A percentile compares a stretch with the other conserved stretches of the same genome.
Conservation (phyloP, 306 rosid species). For the Vigna mungo region DNA sequence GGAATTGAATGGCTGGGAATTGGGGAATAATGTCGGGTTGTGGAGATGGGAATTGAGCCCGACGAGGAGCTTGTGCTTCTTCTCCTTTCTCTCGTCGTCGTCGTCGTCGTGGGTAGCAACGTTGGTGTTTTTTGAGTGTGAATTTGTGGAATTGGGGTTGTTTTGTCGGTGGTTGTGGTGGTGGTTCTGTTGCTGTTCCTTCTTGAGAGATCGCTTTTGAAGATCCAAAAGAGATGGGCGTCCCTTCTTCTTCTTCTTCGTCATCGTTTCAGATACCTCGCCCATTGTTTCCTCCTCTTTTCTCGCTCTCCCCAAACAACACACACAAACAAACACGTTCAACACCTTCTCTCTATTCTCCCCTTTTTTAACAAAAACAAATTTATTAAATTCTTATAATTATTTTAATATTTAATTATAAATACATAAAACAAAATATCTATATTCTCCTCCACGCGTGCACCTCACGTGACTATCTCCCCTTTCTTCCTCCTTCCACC, state of each 20-base stretch:
- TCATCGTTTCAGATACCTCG: constrained; percentile 66
- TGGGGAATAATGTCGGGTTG: constrained; percentile 58
- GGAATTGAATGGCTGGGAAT: constrained; percentile 38
- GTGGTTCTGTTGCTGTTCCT: constrained; percentile 50
- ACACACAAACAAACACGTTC: constrained; percentile 42
- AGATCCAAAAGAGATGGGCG: constrained; percentile 99
- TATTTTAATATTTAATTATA: not conserved
- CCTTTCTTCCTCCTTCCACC: not conserved
- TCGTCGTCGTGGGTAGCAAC: constrained; percentile 28
- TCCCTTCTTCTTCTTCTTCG: constrained; percentile 90
- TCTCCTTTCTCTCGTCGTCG: constrained; percentile 78
- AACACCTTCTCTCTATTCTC: constrained; percentile 1
- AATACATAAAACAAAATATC: constrained; percentile 2
- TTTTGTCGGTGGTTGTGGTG: constrained; percentile 31
- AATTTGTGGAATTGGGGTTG: constrained; percentile 49
- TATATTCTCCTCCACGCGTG: constrained; percentile 22
- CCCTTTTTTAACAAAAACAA: not conserved
- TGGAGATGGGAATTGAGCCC: constrained; percentile 64
- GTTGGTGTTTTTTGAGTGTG: constrained; percentile 26
- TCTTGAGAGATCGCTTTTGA: constrained; percentile 79
- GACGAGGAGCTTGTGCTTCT: constrained; percentile 78
- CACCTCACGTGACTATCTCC: constrained; percentile 32
- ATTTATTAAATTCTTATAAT: not conserved
- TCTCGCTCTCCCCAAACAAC: constrained; percentile 48
- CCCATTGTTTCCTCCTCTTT: constrained; percentile 69